Base-by-base conservation (phyloP, 495 filamentous ascomycete genomes). In the Hypoxylon fragiforme region DNA sequence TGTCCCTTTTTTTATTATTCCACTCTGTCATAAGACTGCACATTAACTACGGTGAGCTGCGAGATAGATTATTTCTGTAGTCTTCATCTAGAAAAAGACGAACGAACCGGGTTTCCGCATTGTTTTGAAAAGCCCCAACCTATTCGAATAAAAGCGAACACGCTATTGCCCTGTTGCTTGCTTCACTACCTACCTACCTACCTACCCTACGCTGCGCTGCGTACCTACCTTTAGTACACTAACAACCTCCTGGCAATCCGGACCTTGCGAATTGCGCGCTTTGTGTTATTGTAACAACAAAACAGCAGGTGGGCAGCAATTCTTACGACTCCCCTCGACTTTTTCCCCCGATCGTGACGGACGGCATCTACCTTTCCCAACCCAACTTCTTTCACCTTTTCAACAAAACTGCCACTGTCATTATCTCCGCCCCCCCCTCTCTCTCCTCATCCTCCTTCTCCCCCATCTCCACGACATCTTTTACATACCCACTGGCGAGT, bases 281-380 rank as follows among this genome's bases (percentile, higher is more conserved):
- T 62, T 62, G 58, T 62, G 58, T 44, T 37, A 56, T 62, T 53
- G 57, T 50, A 50, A 52, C 49, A 32, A 55, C 50, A 48, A 40
- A 45, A 60, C 37, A 38, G 21, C 26, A 34, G 40, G 34, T 14
- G 45, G 54, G 41, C 57, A 60, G 34, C 46, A 49, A 55, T 62
- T 44, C 44, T 43, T 55, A 50, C 47, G 43, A 55, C 36, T 48
- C 30, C 14, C 13, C 40, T 51, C 35, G 50, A 49, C 50, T 54
- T 16, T 35, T 48, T 47, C 38, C 22, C 36, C 51, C 57, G 50
- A 55, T 28, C 51, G 50, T 50, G 41, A 55, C 57, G 32, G 52
- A 56, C 52, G 51, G 47, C 45, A 24, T 37, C 15, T 50, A 44
- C 4, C 9, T 9, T 62, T 62, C 46, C 38, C 47, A 44, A 48